Evolutionary conservation across 768 basidiomycete genomes (phyloP).

Genomic region (Galerina marginata): DNA sequence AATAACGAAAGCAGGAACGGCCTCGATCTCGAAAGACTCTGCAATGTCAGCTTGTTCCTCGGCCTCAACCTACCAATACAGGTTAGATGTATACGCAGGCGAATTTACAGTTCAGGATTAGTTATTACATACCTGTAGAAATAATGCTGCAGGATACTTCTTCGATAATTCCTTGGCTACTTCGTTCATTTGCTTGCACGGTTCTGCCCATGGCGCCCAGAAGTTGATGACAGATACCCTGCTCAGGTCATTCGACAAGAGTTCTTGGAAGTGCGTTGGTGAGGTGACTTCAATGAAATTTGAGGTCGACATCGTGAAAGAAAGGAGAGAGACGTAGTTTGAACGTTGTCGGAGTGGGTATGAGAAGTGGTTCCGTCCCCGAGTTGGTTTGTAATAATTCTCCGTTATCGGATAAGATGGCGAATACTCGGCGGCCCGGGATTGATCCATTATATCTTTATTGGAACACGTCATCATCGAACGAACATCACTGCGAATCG

Average conservation of each 20-base stretch:
- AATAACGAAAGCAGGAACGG: constrained; percentile 85
- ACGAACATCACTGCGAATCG: too few species aligned
- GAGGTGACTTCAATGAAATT: constrained; percentile 57
- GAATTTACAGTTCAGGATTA: not conserved
- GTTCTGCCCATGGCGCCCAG: constrained; percentile 93
- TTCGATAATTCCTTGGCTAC: constrained; percentile 75
- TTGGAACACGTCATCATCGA: too few species aligned
- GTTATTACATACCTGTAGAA: constrained; percentile 66
- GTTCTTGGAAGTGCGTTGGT: constrained; percentile 70
- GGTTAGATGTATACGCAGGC: not conserved
- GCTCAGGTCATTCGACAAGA: constrained; percentile 78
- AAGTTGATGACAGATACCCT: constrained; percentile 91
- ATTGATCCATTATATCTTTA: too few species aligned
- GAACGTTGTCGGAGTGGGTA: constrained; percentile 6
- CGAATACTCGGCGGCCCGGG: constrained; percentile 25
- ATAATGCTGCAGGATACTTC: constrained; percentile 70
- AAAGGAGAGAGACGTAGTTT: not conserved
- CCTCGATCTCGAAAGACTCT: constrained; percentile 90
- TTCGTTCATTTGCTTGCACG: constrained; percentile 89
- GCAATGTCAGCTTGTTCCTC: constrained; percentile 82
- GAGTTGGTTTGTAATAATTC: constrained; percentile 22
- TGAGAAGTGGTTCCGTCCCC: constrained; percentile 19
- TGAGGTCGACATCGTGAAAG: constrained; percentile 26
- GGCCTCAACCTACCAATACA: constrained; percentile 70
- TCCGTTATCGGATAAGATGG: constrained; percentile 33